These are phyloP conservation scores for Capsicum rhomboideum DNA, from an alignment of 257 asterid species.

Conservation along the genomic window DNA sequence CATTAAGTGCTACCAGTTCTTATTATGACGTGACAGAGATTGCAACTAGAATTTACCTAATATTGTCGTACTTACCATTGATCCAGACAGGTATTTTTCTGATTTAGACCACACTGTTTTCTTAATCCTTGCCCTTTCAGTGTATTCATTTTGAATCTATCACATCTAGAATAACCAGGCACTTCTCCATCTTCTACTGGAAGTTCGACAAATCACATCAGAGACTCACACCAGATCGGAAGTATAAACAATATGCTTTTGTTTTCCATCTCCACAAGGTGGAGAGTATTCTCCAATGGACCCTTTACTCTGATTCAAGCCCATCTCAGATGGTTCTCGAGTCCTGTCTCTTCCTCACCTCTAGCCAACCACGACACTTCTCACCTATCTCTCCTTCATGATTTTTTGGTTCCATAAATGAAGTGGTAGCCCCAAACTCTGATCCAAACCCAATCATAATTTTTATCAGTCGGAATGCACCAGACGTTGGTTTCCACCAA, in stretches of 20 bases:
- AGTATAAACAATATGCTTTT: not conserved
- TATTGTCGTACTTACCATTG: conserved; percentile 79
- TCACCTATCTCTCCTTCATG: not conserved
- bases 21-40: conserved; percentile 86
- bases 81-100: conserved; percentile 79
- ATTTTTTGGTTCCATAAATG: not conserved
- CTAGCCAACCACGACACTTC: not conserved
- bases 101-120: not conserved
- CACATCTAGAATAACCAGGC: not conserved
- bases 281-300: not conserved
- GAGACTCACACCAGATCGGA: not conserved
- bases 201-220: not conserved
- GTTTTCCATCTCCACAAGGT: not conserved
- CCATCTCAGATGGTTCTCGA: not conserved
- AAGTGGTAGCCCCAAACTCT: not conserved
- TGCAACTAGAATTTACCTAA: conserved; percentile 89
- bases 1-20: conserved; percentile 85
- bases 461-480: not conserved
- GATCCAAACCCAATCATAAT: not conserved
- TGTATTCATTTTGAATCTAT: not conserved
- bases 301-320: not conserved
- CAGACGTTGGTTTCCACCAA: not conserved
- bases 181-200: not conserved
- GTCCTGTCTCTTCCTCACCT: not conserved
- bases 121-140: not conserved